Percentiles rank a stretch among this genome's conserved stretches.
Conservation (phyloP, 495 filamentous ascomycete species). For the Parathielavia appendiculata region DNA sequence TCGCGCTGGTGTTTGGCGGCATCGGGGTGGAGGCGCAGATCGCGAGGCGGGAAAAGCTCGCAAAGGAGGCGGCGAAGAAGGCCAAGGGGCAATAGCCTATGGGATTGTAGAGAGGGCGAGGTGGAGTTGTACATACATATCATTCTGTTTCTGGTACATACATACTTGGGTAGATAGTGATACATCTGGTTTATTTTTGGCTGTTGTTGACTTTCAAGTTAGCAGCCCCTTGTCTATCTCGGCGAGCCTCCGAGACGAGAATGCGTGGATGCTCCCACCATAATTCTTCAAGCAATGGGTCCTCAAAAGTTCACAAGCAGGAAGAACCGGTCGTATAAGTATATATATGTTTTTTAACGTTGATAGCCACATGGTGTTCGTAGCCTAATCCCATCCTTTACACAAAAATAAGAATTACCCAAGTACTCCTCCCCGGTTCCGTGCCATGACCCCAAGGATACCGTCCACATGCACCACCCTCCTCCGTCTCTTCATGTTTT, state of each 20-base stretch:
- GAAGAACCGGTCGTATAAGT: too few relatives aligned
- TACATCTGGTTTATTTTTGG: too few relatives aligned
- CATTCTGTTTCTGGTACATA: slow-evolving; percentile 1
- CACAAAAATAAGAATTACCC: slow-evolving; percentile 2
- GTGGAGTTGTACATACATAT: neutral
- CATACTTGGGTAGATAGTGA: neutral
- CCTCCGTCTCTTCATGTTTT: neutral
- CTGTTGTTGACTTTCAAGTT: too few relatives aligned
- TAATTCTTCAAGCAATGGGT: too few relatives aligned
- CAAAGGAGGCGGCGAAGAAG: slow-evolving; percentile 67
- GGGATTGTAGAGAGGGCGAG: neutral
- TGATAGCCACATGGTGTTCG: too few relatives aligned
- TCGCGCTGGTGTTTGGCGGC: slow-evolving; percentile 88
- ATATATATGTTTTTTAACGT: too few relatives aligned
- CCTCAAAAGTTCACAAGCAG: too few relatives aligned
- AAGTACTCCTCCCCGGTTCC: neutral
- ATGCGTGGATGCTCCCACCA: too few relatives aligned
- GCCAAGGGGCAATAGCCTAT: slow-evolving; percentile 29
- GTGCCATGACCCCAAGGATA: slow-evolving; percentile 2
- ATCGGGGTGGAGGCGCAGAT: slow-evolving; percentile 87
- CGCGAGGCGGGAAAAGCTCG: slow-evolving; percentile 73
- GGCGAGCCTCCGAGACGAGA: too few relatives aligned
- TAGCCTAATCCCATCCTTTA: too few relatives aligned
- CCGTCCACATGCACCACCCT: neutral
- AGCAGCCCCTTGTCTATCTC: too few relatives aligned